A percentile compares a stretch with the other conserved stretches of the same genome.
Conservation (phyloP, 2,329 filamentous ascomycete species). For the Calonectria fujianensis region DNA sequence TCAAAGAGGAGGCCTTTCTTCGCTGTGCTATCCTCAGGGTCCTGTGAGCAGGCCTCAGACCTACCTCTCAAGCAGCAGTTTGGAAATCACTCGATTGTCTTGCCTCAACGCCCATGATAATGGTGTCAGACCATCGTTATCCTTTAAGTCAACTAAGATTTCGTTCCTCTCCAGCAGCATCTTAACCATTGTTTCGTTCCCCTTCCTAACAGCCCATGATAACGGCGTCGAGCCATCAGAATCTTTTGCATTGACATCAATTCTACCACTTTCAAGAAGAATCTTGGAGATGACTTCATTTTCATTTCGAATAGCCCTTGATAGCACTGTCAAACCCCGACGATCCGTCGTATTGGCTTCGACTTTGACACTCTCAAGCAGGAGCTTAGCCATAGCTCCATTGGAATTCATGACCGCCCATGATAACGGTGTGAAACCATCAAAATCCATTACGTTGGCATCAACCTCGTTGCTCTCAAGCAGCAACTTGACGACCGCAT, state of each 20-base stretch:
- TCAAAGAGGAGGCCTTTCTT: no score
- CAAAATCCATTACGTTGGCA: not conserved
- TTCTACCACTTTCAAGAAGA: not conserved
- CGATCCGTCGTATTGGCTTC: not conserved
- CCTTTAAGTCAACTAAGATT: not conserved
- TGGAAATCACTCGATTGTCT: not conserved
- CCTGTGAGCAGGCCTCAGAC: no score
- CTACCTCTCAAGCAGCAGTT: not conserved
- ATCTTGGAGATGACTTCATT: not conserved
- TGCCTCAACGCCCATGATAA: not conserved
- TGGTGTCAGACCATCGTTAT: not conserved
- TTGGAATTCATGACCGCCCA: not conserved
- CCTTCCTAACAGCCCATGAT: not conserved
- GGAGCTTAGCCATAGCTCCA: not conserved
- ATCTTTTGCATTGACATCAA: not conserved
- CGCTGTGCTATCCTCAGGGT: no score
- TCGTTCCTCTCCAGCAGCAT: not conserved
- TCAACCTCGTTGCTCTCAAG: not conserved
- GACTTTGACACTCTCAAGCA: not conserved
- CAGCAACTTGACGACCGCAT: slow-evolving; percentile 8
- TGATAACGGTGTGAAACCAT: not conserved
- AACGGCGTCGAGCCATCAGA: not conserved
- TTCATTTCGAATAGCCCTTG: not conserved
- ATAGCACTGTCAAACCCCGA: not conserved
- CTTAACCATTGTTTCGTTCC: not conserved